Evolutionary conservation across 352 stramenopile species (phyloP).

Genomic region (Phytophthora chlamydospora): DNA sequence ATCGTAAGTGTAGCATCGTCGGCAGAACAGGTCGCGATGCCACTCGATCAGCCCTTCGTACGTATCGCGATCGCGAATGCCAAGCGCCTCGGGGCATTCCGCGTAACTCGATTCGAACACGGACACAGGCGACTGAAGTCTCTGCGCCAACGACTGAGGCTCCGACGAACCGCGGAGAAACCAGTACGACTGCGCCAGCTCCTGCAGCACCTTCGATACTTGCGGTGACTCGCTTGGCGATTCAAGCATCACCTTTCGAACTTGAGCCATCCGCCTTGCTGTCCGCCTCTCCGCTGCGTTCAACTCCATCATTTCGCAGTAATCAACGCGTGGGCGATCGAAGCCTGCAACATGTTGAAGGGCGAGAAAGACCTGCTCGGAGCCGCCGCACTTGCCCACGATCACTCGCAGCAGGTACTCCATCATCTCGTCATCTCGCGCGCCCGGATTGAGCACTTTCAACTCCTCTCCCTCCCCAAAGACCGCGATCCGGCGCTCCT

Average conservation of each 20-base stretch:
- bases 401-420: constrained; percentile 68
- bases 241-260: constrained; percentile 31
- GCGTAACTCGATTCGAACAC: constrained; percentile 67
- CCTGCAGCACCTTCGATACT: constrained; percentile 10
- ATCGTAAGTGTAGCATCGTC: constrained; percentile 91
- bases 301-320: constrained; percentile 50
- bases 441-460: constrained; percentile 40
- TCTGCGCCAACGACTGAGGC: constrained; percentile 27
- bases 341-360: constrained; percentile 42
- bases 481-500: constrained; percentile 48
- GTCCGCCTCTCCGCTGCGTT: constrained; percentile 28
- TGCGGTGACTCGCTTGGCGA: not conserved
- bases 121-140: constrained; percentile 50
- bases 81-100: constrained; percentile 32
- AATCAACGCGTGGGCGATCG: constrained; percentile 49
- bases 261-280: constrained; percentile 29
- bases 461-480: constrained; percentile 48
- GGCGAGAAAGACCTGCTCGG: constrained; percentile 53
- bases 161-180: constrained; percentile 36
- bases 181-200: constrained; percentile 35
- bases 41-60: constrained; percentile 76
- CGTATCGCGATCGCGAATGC: constrained; percentile 42
- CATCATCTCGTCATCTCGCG: constrained; percentile 61
- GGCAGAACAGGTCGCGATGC: constrained; percentile 90
- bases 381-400: constrained; percentile 49